Conservation (phyloP, 176 grass and related monocot species). For the Aegilops longissima region DNA sequence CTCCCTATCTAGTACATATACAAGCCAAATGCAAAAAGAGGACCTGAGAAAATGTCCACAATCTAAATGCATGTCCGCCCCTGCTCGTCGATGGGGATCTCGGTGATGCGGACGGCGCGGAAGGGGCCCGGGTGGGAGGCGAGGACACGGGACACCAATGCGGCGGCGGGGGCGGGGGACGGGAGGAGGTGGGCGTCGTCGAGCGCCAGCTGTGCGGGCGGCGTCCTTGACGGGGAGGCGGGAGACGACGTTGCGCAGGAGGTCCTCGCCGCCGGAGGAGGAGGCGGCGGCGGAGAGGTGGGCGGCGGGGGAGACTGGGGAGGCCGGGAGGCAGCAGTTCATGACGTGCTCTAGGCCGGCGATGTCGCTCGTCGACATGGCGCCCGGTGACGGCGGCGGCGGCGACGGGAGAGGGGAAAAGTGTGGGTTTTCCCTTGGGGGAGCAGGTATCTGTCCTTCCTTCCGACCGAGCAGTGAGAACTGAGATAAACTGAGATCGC, state of each 20-base stretch:
- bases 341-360: not conserved
- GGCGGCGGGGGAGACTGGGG: not conserved
- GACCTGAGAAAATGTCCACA: no score
- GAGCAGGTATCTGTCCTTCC: not conserved
- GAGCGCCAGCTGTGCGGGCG: no score
- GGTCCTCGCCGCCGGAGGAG: not conserved
- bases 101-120: no score
- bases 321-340: not conserved
- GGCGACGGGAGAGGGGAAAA: not conserved
- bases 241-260: no score
- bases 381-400: not conserved
- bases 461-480: not conserved
- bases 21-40: no score
- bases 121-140: not conserved
- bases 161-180: no score
- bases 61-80: no score
- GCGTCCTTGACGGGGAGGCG: no score
- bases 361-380: not conserved
- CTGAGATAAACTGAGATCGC: not conserved
- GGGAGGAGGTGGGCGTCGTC: not conserved
- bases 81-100: not conserved
- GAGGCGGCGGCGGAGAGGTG: not conserved
- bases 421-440: not conserved
- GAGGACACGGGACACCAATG: not conserved
- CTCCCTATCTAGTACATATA: no score